These are phyloP conservation scores for Tylopilus vinaceipallidus DNA, from an alignment of 768 basidiomycete species.

Conservation along the genomic window DNA sequence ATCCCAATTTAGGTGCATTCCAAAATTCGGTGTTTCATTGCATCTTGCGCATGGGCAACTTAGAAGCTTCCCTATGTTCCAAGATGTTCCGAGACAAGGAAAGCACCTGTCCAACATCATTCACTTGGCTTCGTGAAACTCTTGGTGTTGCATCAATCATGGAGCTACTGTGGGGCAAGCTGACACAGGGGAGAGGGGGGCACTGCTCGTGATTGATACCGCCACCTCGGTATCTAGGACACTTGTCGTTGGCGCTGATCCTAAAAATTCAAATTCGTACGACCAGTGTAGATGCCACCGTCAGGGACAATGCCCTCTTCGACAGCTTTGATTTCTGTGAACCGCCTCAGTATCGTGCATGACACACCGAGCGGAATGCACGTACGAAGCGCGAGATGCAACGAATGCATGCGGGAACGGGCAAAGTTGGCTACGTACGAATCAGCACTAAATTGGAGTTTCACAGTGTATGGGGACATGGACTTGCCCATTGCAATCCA, in stretches of 20 bases:
- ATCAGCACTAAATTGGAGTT: neutral
- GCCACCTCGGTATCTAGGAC: neutral
- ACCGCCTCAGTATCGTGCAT: neutral
- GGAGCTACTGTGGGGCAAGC: neutral
- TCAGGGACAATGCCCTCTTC: constrained; percentile 25
- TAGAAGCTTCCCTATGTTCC: neutral
- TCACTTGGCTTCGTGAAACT: neutral
- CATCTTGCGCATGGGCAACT: neutral
- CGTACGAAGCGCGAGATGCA: constrained; percentile 32
- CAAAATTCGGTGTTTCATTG: neutral
- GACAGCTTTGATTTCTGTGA: constrained; percentile 31
- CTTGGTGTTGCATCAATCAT: neutral
- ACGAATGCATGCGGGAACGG: constrained; percentile 27
- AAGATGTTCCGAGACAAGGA: neutral
- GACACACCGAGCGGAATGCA: neutral
- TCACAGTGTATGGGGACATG: neutral
- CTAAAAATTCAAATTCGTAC: neutral
- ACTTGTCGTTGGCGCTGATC: neutral
- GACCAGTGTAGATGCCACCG: constrained; percentile 8
- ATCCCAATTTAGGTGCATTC: neutral
- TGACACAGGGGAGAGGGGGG: neutral
- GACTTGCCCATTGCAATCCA: constrained; percentile 28
- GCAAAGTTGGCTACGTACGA: constrained; percentile 17
- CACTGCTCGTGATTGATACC: neutral
- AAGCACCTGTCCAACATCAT: neutral